Evolutionary conservation across 148 eudicot species (phyloP).

Genomic region (Rhododendron simsii): DNA sequence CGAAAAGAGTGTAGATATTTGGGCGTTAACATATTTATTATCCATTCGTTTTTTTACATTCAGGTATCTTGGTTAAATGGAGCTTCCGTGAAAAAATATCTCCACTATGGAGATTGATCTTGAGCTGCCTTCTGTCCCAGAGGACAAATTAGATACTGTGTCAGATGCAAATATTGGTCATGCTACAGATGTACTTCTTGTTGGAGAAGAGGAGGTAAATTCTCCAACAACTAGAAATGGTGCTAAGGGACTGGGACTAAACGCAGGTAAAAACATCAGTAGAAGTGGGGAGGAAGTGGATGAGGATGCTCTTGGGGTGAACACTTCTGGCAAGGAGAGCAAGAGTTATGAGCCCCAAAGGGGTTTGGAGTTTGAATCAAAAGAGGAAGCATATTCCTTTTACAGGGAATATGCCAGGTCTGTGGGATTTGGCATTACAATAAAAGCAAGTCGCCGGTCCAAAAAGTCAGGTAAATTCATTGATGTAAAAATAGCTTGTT

Average conservation of each 20-base stretch:
- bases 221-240: not conserved
- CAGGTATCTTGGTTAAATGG: slow-evolving; percentile 3
- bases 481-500: slow-evolving; percentile 35
- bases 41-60: not conserved
- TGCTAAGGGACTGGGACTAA: not conserved
- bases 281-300: slow-evolving; percentile 8
- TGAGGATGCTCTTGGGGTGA: not conserved
- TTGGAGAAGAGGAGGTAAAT: not conserved
- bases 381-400: slow-evolving; percentile 36
- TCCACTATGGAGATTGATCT: slow-evolving; percentile 20
- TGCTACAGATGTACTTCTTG: not conserved
- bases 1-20: not conserved
- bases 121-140: slow-evolving; percentile 13
- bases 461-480: slow-evolving; percentile 35
- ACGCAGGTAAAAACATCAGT: not conserved
- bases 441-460: slow-evolving; percentile 32
- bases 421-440: slow-evolving; percentile 39
- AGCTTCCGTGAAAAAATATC: not conserved
- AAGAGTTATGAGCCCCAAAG: slow-evolving; percentile 20
- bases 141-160: not conserved
- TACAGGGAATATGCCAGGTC: slow-evolving; percentile 34
- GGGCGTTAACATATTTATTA: not conserved
- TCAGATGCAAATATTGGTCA: not conserved
- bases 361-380: slow-evolving; percentile 32
- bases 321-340: not conserved